Percentiles rank a stretch among this genome's conserved stretches.
Evolutionary conservation across 257 asterid species (phyloP).

Genomic region (Thymus mandschuricus): DNA sequence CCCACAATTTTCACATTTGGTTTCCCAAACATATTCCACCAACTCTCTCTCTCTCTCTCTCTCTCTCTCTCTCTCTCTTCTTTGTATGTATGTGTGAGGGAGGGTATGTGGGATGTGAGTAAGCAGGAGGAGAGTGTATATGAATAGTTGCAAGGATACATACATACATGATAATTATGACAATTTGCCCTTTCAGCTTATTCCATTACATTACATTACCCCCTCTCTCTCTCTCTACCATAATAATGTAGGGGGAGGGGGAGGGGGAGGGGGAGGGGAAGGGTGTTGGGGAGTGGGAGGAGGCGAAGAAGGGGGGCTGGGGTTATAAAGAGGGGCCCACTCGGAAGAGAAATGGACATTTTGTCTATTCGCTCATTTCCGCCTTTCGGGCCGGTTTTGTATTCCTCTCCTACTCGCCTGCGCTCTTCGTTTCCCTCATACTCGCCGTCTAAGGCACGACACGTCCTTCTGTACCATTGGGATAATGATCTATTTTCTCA

Average conservation of each 20-base stretch:
- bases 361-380: conserved; percentile 33
- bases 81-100: background rate
- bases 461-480: conserved; percentile 11
- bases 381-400: conserved; percentile 44
- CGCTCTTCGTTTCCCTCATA: background rate
- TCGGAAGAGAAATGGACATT: conserved; percentile 39
- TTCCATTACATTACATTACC: background rate
- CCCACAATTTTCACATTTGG: conserved; percentile 37
- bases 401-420: conserved; percentile 28
- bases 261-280: too few relatives aligned
- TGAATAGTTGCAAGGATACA: conserved; percentile 5
- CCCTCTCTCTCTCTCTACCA: conserved; percentile 25
- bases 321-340: conserved; percentile 45
- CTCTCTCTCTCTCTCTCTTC: conserved; percentile 20
- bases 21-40: conserved; percentile 41
- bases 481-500: too few relatives aligned
- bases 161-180: conserved; percentile 10
- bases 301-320: conserved; percentile 38
- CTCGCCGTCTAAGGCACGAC: conserved; percentile 34
- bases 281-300: conserved; percentile 50
- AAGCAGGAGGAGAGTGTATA: background rate
- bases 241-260: conserved; percentile 9
- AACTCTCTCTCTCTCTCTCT: conserved; percentile 36
- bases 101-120: conserved; percentile 17
- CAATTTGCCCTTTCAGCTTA: conserved; percentile 24